Conservation (phyloP, 345 rosid species). For the Euphorbia peplus region DNA sequence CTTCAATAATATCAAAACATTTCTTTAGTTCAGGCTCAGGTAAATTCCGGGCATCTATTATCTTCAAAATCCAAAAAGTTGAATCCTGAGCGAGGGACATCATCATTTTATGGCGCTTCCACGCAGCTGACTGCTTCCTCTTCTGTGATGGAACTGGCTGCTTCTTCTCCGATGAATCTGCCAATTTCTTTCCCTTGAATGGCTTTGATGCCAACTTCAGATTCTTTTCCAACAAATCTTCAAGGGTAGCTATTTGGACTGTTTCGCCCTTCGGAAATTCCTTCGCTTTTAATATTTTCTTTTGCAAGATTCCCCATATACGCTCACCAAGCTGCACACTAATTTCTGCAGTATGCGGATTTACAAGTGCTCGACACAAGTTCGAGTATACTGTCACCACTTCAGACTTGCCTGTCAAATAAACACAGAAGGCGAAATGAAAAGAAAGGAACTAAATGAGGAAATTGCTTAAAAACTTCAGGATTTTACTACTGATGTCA, state of each 20-base stretch:
- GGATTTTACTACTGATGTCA: not conserved
- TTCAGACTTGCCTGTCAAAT: constrained; percentile 61
- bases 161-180: constrained; percentile 60
- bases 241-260: constrained; percentile 47
- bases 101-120: constrained; percentile 71
- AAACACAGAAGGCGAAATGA: constrained; percentile 17
- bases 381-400: constrained; percentile 77
- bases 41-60: constrained; percentile 60
- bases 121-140: constrained; percentile 68
- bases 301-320: constrained; percentile 89
- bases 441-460: not conserved
- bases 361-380: constrained; percentile 75
- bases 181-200: constrained; percentile 77
- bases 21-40: constrained; percentile 52
- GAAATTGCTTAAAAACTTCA: not conserved
- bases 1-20: constrained; percentile 49
- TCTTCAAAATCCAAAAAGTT: constrained; percentile 71
- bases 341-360: constrained; percentile 68
- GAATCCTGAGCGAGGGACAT: constrained; percentile 71
- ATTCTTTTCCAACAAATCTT: constrained; percentile 66
- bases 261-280: constrained; percentile 63
- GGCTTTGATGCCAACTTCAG: constrained; percentile 83
- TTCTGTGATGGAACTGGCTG: constrained; percentile 39
- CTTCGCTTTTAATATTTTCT: constrained; percentile 82
- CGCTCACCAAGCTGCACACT: constrained; percentile 87